Conservation (phyloP, 169 alveolate species). For the Eimeria falciformis region DNA sequence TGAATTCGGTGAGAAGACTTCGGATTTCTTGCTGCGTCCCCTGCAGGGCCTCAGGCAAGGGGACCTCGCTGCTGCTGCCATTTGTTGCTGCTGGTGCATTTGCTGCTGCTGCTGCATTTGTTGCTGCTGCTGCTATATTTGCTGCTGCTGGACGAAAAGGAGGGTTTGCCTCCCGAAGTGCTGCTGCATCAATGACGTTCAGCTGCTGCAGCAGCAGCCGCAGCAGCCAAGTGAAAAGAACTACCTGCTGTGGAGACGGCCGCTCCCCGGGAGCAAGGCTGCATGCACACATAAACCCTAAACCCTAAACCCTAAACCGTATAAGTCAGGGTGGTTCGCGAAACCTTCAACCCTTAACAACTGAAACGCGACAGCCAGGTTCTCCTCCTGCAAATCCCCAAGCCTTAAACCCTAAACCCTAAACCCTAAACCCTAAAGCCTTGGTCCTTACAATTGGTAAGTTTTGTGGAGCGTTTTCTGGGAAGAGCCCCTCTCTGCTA, state of each 20-base stretch:
- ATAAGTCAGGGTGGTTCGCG: too few relatives aligned
- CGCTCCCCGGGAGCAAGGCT: constrained; percentile 35
- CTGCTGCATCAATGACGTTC: constrained; percentile 1
- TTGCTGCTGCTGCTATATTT: neutral
- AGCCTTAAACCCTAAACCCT: constrained; percentile 1
- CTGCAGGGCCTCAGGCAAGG: constrained; percentile 10
- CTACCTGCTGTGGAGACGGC: constrained; percentile 37
- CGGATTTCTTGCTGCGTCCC: constrained; percentile 19
- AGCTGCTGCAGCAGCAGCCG: constrained; percentile 47
- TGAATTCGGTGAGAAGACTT: constrained; percentile 1
- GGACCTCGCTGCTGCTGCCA: constrained; percentile 8
- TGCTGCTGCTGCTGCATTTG: constrained; percentile 6
- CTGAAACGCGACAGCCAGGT: neutral
- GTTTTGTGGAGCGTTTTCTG: neutral
- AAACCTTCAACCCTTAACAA: neutral
- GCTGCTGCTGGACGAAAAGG: constrained; percentile 17
- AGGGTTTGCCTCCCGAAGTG: constrained; percentile 14
- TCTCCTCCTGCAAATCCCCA: neutral
- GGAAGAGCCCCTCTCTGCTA: neutral
- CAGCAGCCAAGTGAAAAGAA: constrained; percentile 15
- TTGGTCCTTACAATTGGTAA: neutral
- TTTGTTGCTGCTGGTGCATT: neutral
- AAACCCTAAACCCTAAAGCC: neutral
- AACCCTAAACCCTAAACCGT: constrained; percentile 50
- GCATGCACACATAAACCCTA: neutral